phyloP scores from a whole-genome alignment of 352 stramenopile species.

The Globisporangium emineosum region DNA sequence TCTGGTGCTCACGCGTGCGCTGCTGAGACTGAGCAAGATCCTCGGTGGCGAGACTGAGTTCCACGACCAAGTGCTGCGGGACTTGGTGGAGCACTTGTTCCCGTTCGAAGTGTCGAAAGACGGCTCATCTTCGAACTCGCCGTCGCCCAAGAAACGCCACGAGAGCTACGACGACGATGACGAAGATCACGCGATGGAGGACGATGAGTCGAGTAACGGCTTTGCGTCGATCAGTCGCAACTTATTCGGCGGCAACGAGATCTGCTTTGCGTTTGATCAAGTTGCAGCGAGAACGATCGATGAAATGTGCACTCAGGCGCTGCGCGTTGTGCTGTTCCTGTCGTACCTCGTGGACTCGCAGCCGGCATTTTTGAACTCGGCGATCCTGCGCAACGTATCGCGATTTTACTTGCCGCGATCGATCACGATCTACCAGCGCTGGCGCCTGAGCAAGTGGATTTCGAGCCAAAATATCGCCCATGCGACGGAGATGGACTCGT shows the following conservation, averaged over 20 bases:
- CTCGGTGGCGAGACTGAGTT: constrained; percentile 43
- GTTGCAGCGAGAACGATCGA: constrained; percentile 57
- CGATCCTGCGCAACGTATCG: constrained; percentile 39
- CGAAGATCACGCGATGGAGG: constrained; percentile 35
- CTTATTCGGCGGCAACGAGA: constrained; percentile 52
- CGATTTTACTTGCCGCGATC: constrained; percentile 48
- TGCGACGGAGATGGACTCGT: constrained; percentile 40
- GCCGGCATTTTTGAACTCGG: constrained; percentile 44
- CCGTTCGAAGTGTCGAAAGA: constrained; percentile 38
- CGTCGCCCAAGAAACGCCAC: constrained; percentile 21
- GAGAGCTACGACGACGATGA: constrained; percentile 25
- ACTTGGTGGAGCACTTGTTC: constrained; percentile 56
- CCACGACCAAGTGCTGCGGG: constrained; percentile 51
- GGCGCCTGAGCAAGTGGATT: constrained; percentile 62
- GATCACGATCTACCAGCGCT: constrained; percentile 70
- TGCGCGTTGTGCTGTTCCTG: constrained; percentile 65
- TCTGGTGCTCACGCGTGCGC: constrained; percentile 42
- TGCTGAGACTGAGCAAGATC: constrained; percentile 60
- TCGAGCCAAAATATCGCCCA: constrained; percentile 53
- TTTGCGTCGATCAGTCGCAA: constrained; percentile 16
- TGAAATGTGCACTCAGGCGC: constrained; percentile 55
- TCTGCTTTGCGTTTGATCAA: constrained; percentile 59
- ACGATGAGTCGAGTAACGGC: constrained; percentile 13
- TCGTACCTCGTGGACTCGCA: constrained; percentile 59
- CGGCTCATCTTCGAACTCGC: constrained; percentile 20